Conservation (phyloP, 176 grass and related monocot species). For the Rhynchospora breviuscula region DNA sequence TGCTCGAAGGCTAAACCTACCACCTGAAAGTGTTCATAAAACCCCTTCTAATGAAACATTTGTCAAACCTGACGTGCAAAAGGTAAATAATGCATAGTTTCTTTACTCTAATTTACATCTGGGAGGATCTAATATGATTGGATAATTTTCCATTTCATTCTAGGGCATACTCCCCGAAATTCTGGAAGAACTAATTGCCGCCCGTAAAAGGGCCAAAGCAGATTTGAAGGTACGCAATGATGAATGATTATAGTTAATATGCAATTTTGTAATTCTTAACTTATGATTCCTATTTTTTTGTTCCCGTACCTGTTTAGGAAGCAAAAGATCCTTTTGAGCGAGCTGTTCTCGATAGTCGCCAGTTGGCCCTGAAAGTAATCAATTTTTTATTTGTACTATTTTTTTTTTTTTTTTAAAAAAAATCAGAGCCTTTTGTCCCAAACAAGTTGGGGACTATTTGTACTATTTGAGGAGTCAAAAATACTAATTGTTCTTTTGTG, state of each 20-base stretch:
- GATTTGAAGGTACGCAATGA: constrained; percentile 74
- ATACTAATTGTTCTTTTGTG: constrained; percentile 22
- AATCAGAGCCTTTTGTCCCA: too few relatives aligned
- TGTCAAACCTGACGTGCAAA: constrained; percentile 88
- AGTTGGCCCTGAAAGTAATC: constrained; percentile 87
- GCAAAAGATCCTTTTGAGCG: constrained; percentile 94
- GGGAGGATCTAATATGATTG: neutral
- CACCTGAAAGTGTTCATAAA: constrained; percentile 74
- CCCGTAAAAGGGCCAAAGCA: constrained; percentile 98
- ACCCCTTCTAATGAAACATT: constrained; percentile 96
- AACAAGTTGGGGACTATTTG: too few relatives aligned
- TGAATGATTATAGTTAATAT: neutral
- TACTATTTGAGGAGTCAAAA: neutral
- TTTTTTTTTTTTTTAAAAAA: too few relatives aligned
- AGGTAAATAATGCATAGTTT: constrained; percentile 39
- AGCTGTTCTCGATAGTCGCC: constrained; percentile 93
- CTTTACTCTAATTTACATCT: neutral
- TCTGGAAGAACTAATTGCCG: constrained; percentile 86
- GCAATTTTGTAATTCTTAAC: constrained; percentile 15
- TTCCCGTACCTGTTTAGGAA: constrained; percentile 53
- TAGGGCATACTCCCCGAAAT: constrained; percentile 99
- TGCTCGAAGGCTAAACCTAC: constrained; percentile 63
- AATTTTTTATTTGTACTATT: constrained; percentile 19
- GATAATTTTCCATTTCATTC: constrained; percentile 11
- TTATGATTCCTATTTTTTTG: constrained; percentile 23